A percentile compares a stretch with the other conserved stretches of the same genome.
These are phyloP conservation scores for Castanopsis chinensis DNA, from an alignment of 306 rosid species.

Conservation along the genomic window DNA sequence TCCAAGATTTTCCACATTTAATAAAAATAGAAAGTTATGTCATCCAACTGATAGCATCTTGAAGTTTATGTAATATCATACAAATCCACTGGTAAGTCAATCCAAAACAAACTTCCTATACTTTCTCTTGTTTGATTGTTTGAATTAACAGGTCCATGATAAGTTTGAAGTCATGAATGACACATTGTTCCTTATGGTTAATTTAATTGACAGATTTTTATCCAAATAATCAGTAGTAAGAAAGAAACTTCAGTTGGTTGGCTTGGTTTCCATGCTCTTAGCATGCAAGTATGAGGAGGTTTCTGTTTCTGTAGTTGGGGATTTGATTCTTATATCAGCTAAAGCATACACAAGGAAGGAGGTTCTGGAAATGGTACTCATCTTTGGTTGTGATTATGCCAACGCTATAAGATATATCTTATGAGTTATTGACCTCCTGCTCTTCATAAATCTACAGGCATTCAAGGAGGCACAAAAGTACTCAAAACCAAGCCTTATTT, in stretches of 20 bases:
- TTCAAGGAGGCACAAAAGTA: slow-evolving; percentile 78
- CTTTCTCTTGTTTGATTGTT: not conserved
- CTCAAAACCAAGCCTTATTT: slow-evolving; percentile 58
- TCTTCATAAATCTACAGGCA: slow-evolving; percentile 50
- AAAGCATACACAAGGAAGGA: slow-evolving; percentile 75
- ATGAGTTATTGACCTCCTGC: slow-evolving; percentile 4
- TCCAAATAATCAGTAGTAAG: slow-evolving; percentile 57
- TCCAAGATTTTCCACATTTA: too few relatives aligned
- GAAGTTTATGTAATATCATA: too few relatives aligned
- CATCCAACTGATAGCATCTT: too few relatives aligned
- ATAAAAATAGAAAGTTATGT: too few relatives aligned
- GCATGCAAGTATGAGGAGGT: slow-evolving; percentile 98
- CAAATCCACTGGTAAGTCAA: too few relatives aligned
- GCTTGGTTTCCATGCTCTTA: slow-evolving; percentile 91
- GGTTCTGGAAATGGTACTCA: slow-evolving; percentile 80
- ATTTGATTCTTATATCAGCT: slow-evolving; percentile 84
- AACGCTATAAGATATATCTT: not conserved
- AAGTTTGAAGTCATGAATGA: slow-evolving; percentile 88
- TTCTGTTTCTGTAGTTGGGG: slow-evolving; percentile 82
- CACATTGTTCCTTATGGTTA: slow-evolving; percentile 78
- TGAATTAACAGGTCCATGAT: slow-evolving; percentile 71
- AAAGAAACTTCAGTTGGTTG: slow-evolving; percentile 95
- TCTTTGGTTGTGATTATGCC: not conserved
- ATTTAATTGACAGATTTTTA: slow-evolving; percentile 81
- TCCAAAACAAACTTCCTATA: too few relatives aligned